phyloP scores from a whole-genome alignment of 441 rosid genomes.

The Omphalea diandra region DNA sequence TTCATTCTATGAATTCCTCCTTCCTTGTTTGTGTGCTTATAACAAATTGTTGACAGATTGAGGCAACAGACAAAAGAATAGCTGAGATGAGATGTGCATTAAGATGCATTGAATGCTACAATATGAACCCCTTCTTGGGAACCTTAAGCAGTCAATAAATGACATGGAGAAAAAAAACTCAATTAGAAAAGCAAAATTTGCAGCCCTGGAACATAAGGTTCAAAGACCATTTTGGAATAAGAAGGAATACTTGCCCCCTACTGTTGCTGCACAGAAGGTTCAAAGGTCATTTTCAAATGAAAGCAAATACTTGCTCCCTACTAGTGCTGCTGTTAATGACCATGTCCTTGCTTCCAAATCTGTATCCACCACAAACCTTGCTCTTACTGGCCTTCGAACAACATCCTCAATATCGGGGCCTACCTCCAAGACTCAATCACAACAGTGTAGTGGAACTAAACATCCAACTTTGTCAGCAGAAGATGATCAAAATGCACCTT shows the following conservation, averaged over 20 bases:
- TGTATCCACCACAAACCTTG: background rate
- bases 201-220: background rate
- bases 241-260: background rate
- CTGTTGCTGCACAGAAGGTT: no score
- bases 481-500: background rate
- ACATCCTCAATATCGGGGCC: background rate
- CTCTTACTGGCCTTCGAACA: background rate
- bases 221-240: background rate
- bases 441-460: constrained; percentile 8
- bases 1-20: constrained; percentile 3
- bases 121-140: background rate
- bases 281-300: no score
- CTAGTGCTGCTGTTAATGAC: background rate
- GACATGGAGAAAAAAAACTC: constrained; percentile 15
- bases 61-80: constrained; percentile 25
- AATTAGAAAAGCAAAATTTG: background rate
- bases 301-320: no score
- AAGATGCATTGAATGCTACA: constrained; percentile 28
- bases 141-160: constrained; percentile 18
- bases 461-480: constrained; percentile 15
- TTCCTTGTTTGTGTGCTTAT: background rate
- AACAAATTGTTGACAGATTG: constrained; percentile 9
- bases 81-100: constrained; percentile 26
- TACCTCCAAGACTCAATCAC: background rate
- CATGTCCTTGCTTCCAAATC: background rate